Conservation (phyloP, 2,329 filamentous ascomycete genomes). For the Alternaria sp. region DNA sequence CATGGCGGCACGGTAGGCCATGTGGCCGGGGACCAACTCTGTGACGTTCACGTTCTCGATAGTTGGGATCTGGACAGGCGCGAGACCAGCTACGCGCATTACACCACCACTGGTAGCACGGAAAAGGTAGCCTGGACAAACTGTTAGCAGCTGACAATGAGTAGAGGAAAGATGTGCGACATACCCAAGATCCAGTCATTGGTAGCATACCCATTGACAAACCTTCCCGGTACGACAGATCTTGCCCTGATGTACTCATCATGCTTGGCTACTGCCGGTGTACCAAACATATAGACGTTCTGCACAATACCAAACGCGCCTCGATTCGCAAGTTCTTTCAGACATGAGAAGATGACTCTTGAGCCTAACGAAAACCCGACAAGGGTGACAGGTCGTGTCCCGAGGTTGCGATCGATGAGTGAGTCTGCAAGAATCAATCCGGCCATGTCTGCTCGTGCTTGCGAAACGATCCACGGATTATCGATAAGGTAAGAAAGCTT, state of each 20-base stretch:
- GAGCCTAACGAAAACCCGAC: constrained; percentile 94
- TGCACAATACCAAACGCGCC: constrained; percentile 88
- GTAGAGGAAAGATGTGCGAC: constrained; percentile 6
- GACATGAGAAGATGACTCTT: constrained; percentile 88
- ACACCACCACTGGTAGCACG: constrained; percentile 92
- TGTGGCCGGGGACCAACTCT: constrained; percentile 84
- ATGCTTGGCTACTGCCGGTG: constrained; percentile 86
- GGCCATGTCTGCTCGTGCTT: constrained; percentile 85
- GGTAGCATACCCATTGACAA: constrained; percentile 90
- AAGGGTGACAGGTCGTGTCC: constrained; percentile 87
- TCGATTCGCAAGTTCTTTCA: constrained; percentile 83
- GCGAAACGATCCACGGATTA: constrained; percentile 97
- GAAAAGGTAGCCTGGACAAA: constrained; percentile 75
- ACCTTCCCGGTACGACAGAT: constrained; percentile 87
- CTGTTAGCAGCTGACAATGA: constrained; percentile 11
- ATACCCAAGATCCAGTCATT: constrained; percentile 94
- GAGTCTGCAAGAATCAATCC: constrained; percentile 95
- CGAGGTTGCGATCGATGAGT: constrained; percentile 87
- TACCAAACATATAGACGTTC: constrained; percentile 94
- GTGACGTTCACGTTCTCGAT: constrained; percentile 92
- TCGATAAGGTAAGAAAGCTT: constrained; percentile 97
- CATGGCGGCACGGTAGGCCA: constrained; percentile 95
- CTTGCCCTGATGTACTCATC: constrained; percentile 85
- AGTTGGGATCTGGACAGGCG: constrained; percentile 77
- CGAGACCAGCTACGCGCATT: constrained; percentile 83